phyloP scores from a whole-genome alignment of 2,329 filamentous ascomycete genomes.

The Pyrenophora seminiperda region DNA sequence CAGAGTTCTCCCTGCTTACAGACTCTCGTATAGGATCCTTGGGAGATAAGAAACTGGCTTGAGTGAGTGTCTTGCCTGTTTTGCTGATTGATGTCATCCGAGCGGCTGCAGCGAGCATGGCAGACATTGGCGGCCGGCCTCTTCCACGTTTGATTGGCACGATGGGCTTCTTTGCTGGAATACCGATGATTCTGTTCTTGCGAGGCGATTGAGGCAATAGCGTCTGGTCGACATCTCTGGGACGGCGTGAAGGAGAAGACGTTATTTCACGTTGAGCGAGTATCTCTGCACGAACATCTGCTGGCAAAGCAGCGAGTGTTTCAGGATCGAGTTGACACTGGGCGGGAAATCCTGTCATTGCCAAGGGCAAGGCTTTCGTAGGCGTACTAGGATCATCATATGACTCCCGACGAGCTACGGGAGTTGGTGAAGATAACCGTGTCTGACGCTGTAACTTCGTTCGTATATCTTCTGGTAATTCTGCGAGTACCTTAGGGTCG shows the following conservation, averaged over 20 bases:
- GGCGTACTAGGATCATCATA: slow-evolving; percentile 17
- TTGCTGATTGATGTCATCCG: slow-evolving; percentile 52
- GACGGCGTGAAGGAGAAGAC: slow-evolving; percentile 35
- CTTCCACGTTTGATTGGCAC: slow-evolving; percentile 71
- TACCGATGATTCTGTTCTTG: slow-evolving; percentile 60
- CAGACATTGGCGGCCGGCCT: slow-evolving; percentile 50
- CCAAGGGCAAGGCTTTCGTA: slow-evolving; percentile 28
- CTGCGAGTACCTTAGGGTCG: slow-evolving; percentile 80
- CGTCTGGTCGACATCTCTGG: slow-evolving; percentile 46
- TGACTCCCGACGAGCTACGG: slow-evolving; percentile 13
- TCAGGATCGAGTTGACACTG: slow-evolving; percentile 85
- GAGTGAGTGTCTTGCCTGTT: slow-evolving; percentile 59
- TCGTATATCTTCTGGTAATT: slow-evolving; percentile 82
- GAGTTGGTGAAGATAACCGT: slow-evolving; percentile 37
- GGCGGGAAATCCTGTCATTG: slow-evolving; percentile 55
- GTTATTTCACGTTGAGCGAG: slow-evolving; percentile 67
- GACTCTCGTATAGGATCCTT: slow-evolving; percentile 30
- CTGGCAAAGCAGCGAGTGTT: slow-evolving; percentile 80
- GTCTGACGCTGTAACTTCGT: slow-evolving; percentile 65
- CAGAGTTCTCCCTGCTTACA: slow-evolving; percentile 19
- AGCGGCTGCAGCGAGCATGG: slow-evolving; percentile 54
- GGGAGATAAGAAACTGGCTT: slow-evolving; percentile 71
- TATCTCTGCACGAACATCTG: slow-evolving; percentile 84
- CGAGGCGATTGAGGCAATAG: slow-evolving; percentile 51
- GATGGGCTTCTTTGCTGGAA: slow-evolving; percentile 57